These are phyloP conservation scores for Phytophthora macrochlamydospora DNA, from an alignment of 352 stramenopile species.

Conservation along the genomic window DNA sequence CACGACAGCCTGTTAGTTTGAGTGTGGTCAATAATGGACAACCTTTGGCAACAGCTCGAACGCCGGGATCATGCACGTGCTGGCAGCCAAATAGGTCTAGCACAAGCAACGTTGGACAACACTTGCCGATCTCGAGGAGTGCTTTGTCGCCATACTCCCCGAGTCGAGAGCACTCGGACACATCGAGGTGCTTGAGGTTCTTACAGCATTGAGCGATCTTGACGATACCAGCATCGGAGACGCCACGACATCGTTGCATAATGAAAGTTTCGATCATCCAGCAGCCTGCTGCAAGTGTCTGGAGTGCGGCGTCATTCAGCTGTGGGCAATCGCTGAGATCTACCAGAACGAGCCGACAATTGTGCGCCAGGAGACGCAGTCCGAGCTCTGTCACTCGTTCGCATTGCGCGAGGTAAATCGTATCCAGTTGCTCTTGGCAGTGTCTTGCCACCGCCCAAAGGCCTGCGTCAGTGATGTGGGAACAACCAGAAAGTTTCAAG, in stretches of 20 bases:
- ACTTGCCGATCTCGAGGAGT: constrained; percentile 87
- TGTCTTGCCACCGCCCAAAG: constrained; percentile 88
- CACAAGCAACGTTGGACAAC: constrained; percentile 72
- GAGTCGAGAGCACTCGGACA: constrained; percentile 85
- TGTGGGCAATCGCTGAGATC: not conserved
- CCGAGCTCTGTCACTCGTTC: constrained; percentile 88
- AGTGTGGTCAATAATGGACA: constrained; percentile 88
- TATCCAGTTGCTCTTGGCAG: constrained; percentile 57
- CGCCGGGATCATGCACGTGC: constrained; percentile 82
- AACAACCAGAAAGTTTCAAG: constrained; percentile 69
- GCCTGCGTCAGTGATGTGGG: constrained; percentile 87
- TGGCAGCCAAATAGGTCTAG: constrained; percentile 90
- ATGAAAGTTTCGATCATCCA: constrained; percentile 87
- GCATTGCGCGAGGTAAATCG: constrained; percentile 84
- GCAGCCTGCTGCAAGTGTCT: constrained; percentile 87
- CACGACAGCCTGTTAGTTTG: constrained; percentile 84
- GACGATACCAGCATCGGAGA: constrained; percentile 87
- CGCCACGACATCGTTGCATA: constrained; percentile 75
- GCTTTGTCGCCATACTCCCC: constrained; percentile 94
- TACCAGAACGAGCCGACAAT: constrained; percentile 69
- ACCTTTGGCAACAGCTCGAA: constrained; percentile 83
- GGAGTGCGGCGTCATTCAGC: constrained; percentile 6
- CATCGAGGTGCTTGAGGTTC: constrained; percentile 77
- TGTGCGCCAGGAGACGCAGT: constrained; percentile 87
- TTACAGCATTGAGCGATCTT: constrained; percentile 90